Conservation (phyloP, 441 rosid species). For the Mallotus japonicus region DNA sequence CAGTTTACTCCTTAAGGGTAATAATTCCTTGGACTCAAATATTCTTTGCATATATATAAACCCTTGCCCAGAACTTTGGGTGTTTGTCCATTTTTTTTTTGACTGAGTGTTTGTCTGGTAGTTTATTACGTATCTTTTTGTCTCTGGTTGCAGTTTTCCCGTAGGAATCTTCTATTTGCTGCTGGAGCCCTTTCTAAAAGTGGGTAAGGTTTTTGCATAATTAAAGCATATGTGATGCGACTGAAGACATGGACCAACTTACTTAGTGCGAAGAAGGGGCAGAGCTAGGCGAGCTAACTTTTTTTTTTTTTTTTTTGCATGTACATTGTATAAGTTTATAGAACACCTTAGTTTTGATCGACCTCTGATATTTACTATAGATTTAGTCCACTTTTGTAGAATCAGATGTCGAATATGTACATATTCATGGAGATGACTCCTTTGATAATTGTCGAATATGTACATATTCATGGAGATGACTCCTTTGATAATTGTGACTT, state of each 20-base stretch:
- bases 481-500: no score
- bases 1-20: slow-evolving; percentile 76
- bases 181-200: slow-evolving; percentile 73
- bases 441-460: no score
- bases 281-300: background rate
- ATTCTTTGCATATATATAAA: background rate
- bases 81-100: background rate
- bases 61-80: background rate
- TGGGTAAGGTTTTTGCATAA: background rate
- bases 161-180: slow-evolving; percentile 81
- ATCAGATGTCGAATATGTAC: background rate
- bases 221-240: background rate
- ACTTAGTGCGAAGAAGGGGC: background rate
- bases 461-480: no score
- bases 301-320: no score
- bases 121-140: background rate
- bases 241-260: background rate
- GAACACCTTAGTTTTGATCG: background rate
- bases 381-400: background rate
- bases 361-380: background rate
- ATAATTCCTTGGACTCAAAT: slow-evolving; percentile 9
- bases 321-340: background rate
- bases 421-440: no score
- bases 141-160: slow-evolving; percentile 57
- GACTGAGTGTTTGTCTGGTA: background rate